These are phyloP conservation scores for Tetrapisispora taiwanensis DNA, from an alignment of 805 yeast genomes.

Conservation along the genomic window DNA sequence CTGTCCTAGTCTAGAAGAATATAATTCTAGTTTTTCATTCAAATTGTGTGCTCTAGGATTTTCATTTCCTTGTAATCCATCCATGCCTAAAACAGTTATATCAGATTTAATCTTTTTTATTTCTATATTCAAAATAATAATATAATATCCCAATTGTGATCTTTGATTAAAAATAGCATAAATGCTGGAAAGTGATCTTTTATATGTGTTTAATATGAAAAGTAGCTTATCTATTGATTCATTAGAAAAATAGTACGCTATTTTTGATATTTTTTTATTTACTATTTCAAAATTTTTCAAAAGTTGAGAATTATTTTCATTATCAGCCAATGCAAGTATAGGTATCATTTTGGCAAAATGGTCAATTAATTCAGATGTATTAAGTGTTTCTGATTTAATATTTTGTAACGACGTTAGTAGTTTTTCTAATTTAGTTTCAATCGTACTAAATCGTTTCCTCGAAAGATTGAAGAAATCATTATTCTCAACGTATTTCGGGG, in stretches of 20 bases:
- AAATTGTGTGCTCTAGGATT: slow-evolving; percentile 51
- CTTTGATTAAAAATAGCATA: slow-evolving; percentile 65
- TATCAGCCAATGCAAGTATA: slow-evolving; percentile 61
- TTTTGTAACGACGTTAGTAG: slow-evolving; percentile 63
- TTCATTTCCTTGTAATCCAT: slow-evolving; percentile 37
- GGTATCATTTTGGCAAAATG: slow-evolving; percentile 53
- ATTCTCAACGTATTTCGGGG: slow-evolving; percentile 61
- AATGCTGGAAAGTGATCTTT: slow-evolving; percentile 65
- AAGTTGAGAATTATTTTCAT: slow-evolving; percentile 53
- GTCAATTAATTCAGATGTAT: slow-evolving; percentile 54
- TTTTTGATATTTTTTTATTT: slow-evolving; percentile 47
- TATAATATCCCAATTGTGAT: slow-evolving; percentile 39
- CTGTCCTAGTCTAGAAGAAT: slow-evolving; percentile 42
- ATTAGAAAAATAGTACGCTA: slow-evolving; percentile 64
- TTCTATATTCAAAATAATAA: slow-evolving; percentile 40
- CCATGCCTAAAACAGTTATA: slow-evolving; percentile 15
- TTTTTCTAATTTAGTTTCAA: slow-evolving; percentile 63
- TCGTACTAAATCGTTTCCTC: slow-evolving; percentile 53
- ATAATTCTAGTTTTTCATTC: slow-evolving; percentile 47
- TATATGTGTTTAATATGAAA: slow-evolving; percentile 74
- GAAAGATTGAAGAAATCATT: slow-evolving; percentile 70
- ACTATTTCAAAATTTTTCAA: slow-evolving; percentile 62
- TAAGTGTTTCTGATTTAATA: slow-evolving; percentile 66
- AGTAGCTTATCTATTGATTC: slow-evolving; percentile 76
- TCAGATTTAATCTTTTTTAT: slow-evolving; percentile 3